Base-by-base conservation (phyloP, 805 yeast genomes). In the Tetrapisispora nanseiensis region DNA sequence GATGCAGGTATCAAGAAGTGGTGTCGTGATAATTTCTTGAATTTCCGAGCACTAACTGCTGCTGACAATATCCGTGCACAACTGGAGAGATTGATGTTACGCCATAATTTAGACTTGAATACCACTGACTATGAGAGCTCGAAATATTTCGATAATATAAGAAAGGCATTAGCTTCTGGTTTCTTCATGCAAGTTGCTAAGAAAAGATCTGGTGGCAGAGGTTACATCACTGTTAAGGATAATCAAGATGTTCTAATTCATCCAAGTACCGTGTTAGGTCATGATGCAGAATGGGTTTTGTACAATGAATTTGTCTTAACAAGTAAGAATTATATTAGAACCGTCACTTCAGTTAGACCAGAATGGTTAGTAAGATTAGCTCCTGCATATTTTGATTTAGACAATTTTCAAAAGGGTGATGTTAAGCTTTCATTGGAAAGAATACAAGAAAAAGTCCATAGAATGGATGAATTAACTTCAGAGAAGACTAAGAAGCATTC, bases 121-220 rank as follows among this genome's bases (percentile, higher is more conserved):
- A 75, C 86, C 37, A 80, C 86, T 2, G 80, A 82, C 32, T 74
- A 65, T 47, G 82, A 76, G 22, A 80, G 78, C 54, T 69, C 72
- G 48, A 76, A 75, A 40, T 87, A 85, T 65, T 81, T 80, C 62
- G 79, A 75, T 52, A 82, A 86, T 54, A 80, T 92, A 49, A 74
- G 95, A 44, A 84, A 82, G 61, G 95, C 97, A 0, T 65, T 92
- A 45, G 74, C 86, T 4, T 75, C 86, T n/a, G 98, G 98, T 2
- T 89, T 87, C 63, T 92, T 92, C 70, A 89, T 92, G 97, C 98
- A 92, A 68, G 95, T 85, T 42, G 97, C 97, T 27, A 92, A 89
- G 68, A 86, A 85, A 69, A 78, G 77, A 67, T 75, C 83, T n/a
- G 80, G 86, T 30, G 70, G 73, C 20, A 82, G 81, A 55, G 89